phyloP scores from a whole-genome alignment of 768 basidiomycete species.

The Boletus huronensis region DNA sequence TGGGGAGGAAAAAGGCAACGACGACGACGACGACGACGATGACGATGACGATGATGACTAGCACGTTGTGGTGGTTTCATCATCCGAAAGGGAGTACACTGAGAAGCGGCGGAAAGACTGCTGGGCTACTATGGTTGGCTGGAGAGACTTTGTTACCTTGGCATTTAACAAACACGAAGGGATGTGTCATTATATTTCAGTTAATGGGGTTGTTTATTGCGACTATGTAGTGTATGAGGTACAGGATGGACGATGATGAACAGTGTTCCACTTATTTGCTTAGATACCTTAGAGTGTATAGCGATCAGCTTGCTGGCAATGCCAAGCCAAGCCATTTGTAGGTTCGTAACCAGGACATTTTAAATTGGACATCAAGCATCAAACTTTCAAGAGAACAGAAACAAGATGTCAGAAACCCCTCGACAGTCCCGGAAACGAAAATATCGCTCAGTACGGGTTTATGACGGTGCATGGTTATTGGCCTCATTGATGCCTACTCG shows the following conservation, averaged over 20 bases:
- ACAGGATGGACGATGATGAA: not conserved
- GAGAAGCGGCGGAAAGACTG: not conserved
- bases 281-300: conserved; percentile 19
- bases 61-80: not conserved
- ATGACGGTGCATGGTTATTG: not conserved
- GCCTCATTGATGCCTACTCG: not conserved
- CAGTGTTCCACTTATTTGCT: conserved; percentile 6
- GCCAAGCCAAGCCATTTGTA: not conserved
- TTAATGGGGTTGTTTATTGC: conserved; percentile 20
- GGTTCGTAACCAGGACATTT: not conserved
- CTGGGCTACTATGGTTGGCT: not conserved
- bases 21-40: conserved; percentile 45
- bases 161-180: conserved; percentile 3
- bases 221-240: conserved; percentile 6
- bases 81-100: not conserved
- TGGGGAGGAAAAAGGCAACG: conserved; percentile 52
- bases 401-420: conserved; percentile 19
- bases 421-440: conserved; percentile 41
- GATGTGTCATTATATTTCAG: conserved; percentile 25
- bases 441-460: conserved; percentile 45
- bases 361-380: not conserved
- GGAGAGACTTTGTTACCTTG: not conserved
- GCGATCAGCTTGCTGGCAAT: not conserved
- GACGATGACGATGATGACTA: conserved; percentile 45
- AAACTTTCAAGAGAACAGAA: not conserved